phyloP scores from a whole-genome alignment of 257 asterid genomes.

The Fraxinus anomala region DNA sequence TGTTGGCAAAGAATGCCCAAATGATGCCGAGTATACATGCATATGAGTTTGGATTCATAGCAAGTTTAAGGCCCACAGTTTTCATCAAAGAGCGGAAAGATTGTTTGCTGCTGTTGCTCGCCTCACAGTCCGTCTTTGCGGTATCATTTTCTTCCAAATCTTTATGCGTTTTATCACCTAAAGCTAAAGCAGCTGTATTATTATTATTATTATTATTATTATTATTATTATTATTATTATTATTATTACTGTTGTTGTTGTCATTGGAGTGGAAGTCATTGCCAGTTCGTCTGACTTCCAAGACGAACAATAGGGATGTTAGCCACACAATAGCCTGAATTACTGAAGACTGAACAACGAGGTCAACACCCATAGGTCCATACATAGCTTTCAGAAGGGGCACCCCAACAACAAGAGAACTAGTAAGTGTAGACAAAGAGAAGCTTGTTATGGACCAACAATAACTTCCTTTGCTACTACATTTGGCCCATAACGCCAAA shows the following conservation, averaged over 20 bases:
- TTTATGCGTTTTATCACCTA: neutral
- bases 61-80: slow-evolving; percentile 45
- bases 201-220: too few relatives aligned
- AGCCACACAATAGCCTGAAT: slow-evolving; percentile 59
- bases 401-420: slow-evolving; percentile 63
- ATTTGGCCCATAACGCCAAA: slow-evolving; percentile 51
- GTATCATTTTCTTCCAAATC: neutral
- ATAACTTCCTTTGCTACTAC: slow-evolving; percentile 42
- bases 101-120: neutral
- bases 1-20: slow-evolving; percentile 62
- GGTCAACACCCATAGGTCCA: slow-evolving; percentile 44
- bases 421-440: slow-evolving; percentile 53
- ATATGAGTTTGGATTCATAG: slow-evolving; percentile 61
- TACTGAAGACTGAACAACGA: slow-evolving; percentile 57
- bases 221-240: too few relatives aligned
- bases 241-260: neutral
- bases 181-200: neutral
- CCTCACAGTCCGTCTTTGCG: neutral
- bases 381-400: slow-evolving; percentile 66
- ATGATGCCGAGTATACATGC: slow-evolving; percentile 48
- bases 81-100: slow-evolving; percentile 35
- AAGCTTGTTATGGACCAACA: slow-evolving; percentile 62
- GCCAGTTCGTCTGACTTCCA: slow-evolving; percentile 43
- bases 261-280: slow-evolving; percentile 2
- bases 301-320: slow-evolving; percentile 43